Percentiles rank a stretch among this genome's conserved stretches.
These are phyloP conservation scores for Cairneyella variabilis DNA, from an alignment of 495 filamentous ascomycete species.

Conservation along the genomic window DNA sequence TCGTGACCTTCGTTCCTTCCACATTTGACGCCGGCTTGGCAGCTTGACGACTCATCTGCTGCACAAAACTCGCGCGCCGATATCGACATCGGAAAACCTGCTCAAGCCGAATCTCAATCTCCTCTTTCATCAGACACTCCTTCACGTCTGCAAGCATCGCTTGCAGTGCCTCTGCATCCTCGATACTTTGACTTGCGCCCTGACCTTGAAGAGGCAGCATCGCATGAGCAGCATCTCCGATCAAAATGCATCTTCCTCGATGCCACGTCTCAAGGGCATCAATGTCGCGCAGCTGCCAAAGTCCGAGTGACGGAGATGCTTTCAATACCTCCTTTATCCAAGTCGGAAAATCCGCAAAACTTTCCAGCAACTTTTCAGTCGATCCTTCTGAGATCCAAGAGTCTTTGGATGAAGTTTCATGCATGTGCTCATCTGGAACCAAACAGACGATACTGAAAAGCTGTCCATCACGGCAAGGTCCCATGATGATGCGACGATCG, in stretches of 20 bases:
- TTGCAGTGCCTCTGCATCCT: slow-evolving; percentile 41
- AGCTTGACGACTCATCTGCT: slow-evolving; percentile 33
- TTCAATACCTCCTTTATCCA: slow-evolving; percentile 28
- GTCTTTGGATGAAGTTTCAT: slow-evolving; percentile 19
- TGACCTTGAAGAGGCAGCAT: slow-evolving; percentile 55
- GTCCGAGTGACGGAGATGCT: slow-evolving; percentile 18
- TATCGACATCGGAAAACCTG: slow-evolving; percentile 21
- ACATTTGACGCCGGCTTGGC: slow-evolving; percentile 32
- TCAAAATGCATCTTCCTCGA: slow-evolving; percentile 33
- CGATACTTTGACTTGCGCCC: slow-evolving; percentile 29
- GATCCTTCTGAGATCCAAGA: slow-evolving; percentile 33
- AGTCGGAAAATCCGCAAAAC: slow-evolving; percentile 34
- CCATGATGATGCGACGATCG: slow-evolving; percentile 8
- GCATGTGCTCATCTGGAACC: slow-evolving; percentile 22
- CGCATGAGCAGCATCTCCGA: slow-evolving; percentile 66
- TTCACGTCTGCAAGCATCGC: slow-evolving; percentile 8
- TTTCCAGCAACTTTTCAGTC: slow-evolving; percentile 32
- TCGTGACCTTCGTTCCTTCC: slow-evolving; percentile 28
- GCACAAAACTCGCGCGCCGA: slow-evolving; percentile 26
- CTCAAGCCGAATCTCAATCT: background rate
- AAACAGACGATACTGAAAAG: slow-evolving; percentile 24
- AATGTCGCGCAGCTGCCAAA: slow-evolving; percentile 44
- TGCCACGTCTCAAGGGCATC: slow-evolving; percentile 36
- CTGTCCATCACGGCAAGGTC: background rate
- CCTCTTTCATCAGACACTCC: background rate